These are phyloP conservation scores for Clonostachys byssicola DNA, from an alignment of 2,329 filamentous ascomycete species.

Conservation along the genomic window DNA sequence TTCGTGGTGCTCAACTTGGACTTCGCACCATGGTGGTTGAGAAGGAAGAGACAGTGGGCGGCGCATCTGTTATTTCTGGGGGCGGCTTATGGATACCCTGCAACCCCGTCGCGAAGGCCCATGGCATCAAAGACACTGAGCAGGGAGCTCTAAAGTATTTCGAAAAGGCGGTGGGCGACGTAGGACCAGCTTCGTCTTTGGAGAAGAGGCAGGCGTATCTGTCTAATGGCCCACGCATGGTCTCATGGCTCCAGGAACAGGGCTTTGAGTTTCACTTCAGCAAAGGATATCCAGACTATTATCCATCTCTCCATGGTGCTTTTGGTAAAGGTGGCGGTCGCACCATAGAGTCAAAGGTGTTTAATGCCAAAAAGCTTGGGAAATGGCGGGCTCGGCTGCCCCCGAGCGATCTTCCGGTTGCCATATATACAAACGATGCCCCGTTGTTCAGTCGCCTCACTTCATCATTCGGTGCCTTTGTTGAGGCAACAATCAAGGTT, in stretches of 20 bases:
- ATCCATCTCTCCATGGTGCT: slow-evolving; percentile 13
- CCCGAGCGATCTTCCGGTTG: not conserved
- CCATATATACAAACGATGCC: not conserved
- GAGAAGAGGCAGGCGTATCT: slow-evolving; percentile 19
- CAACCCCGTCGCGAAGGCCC: slow-evolving; percentile 13
- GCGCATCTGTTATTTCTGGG: slow-evolving; percentile 25
- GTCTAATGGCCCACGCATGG: slow-evolving; percentile 20
- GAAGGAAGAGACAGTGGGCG: slow-evolving; percentile 22
- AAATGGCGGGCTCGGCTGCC: slow-evolving; percentile 7
- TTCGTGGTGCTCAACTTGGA: slow-evolving; percentile 14
- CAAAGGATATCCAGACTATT: slow-evolving; percentile 22
- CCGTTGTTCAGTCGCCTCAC: not conserved
- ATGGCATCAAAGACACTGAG: slow-evolving; percentile 13
- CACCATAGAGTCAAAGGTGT: slow-evolving; percentile 16
- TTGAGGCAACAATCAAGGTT: not conserved
- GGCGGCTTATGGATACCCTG: slow-evolving; percentile 24
- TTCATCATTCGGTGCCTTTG: not conserved
- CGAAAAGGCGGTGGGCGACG: slow-evolving; percentile 17
- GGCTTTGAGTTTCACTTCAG: slow-evolving; percentile 18
- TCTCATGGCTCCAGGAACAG: slow-evolving; percentile 15
- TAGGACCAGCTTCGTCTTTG: slow-evolving; percentile 17
- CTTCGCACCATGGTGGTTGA: slow-evolving; percentile 20
- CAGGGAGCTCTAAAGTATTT: slow-evolving; percentile 18
- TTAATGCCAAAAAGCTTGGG: slow-evolving; percentile 17
- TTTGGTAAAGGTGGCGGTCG: slow-evolving; percentile 9